phyloP scores from a whole-genome alignment of 805 yeast species.

The Yarrowia alimentaria region DNA sequence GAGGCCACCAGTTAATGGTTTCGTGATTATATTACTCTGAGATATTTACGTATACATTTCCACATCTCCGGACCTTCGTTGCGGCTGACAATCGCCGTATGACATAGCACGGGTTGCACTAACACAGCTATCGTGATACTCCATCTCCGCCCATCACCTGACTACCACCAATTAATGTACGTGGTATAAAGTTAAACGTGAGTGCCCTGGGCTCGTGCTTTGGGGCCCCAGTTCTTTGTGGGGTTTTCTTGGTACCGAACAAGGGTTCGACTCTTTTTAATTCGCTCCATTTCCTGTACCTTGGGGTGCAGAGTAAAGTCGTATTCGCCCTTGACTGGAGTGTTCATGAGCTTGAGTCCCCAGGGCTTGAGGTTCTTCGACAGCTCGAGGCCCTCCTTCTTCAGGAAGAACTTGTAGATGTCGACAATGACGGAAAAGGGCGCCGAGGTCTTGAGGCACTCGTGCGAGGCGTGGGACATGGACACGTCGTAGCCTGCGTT shows the following conservation, averaged over 20 bases:
- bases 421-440: conserved; percentile 79
- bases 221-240: conserved; percentile 95
- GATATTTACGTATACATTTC: no score
- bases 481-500: conserved; percentile 81
- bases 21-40: no score
- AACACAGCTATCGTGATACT: no score
- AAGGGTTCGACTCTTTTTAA: conserved; percentile 68
- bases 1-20: no score
- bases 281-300: conserved; percentile 55
- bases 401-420: conserved; percentile 38
- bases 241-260: conserved; percentile 92
- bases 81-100: no score
- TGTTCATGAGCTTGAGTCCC: conserved; percentile 20
- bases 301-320: conserved; percentile 56
- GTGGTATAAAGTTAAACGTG: conserved; percentile 12
- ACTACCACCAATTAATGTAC: background rate
- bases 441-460: conserved; percentile 86
- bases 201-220: conserved; percentile 50
- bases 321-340: conserved; percentile 14
- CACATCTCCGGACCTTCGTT: no score
- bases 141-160: no score
- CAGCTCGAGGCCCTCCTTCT: background rate
- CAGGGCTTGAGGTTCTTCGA: conserved; percentile 23
- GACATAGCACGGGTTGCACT: conserved; percentile 3
- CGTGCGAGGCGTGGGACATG: conserved; percentile 83